Percentiles rank a stretch among this genome's conserved stretches.
Evolutionary conservation across 2,329 filamentous ascomycete species (phyloP).

Genomic region (Esteya vermicola): DNA sequence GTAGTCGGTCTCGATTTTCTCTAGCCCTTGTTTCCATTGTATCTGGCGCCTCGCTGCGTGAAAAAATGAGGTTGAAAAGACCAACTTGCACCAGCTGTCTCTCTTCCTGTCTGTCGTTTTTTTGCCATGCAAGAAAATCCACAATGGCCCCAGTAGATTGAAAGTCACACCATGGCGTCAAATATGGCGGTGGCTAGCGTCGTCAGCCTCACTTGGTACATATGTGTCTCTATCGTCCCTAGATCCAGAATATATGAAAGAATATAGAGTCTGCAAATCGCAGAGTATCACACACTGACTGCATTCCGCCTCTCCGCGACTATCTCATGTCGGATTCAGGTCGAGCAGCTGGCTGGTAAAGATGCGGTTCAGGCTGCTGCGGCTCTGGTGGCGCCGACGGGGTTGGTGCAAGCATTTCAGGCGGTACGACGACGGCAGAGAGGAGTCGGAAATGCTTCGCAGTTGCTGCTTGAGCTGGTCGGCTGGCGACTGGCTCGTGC

Average conservation of each 20-base stretch:
- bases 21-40: neutral
- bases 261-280: too few species aligned
- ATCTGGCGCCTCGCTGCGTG: neutral
- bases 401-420: slow-evolving; percentile 14
- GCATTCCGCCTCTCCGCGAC: too few species aligned
- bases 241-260: too few species aligned
- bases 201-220: too few species aligned
- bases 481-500: slow-evolving; percentile 11
- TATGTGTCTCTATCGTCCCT: too few species aligned
- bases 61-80: neutral
- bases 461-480: slow-evolving; percentile 14
- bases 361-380: slow-evolving; percentile 14
- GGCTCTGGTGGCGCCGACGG: slow-evolving; percentile 13
- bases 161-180: too few species aligned
- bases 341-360: slow-evolving; percentile 14
- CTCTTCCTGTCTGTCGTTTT: neutral
- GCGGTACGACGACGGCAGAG: slow-evolving; percentile 13
- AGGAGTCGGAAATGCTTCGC: slow-evolving; percentile 15
- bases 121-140: too few species aligned
- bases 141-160: too few species aligned
- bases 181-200: too few species aligned
- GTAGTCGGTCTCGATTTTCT: neutral
- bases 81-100: neutral
- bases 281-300: too few species aligned
- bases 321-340: slow-evolving; percentile 12